These are phyloP conservation scores for Stephania japonica DNA, from an alignment of 164 flowering plant genomes.

Conservation along the genomic window DNA sequence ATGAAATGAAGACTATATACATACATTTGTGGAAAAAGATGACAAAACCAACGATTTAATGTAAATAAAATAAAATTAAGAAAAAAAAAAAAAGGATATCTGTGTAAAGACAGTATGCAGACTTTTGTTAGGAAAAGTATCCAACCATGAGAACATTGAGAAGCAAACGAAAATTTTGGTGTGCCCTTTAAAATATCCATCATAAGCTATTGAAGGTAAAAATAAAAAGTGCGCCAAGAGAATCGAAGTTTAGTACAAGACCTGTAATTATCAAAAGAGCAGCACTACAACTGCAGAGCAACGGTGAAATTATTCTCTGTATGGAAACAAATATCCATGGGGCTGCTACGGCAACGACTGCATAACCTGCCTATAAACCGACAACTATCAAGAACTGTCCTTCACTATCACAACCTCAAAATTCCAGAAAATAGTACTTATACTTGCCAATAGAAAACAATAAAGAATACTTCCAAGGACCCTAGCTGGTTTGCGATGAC, in stretches of 20 bases:
- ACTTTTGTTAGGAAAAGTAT: not conserved
- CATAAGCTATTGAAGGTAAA: not conserved
- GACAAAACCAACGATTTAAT: no score
- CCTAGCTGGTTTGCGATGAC: constrained; percentile 62
- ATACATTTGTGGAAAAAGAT: no score
- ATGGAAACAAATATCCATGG: constrained; percentile 68
- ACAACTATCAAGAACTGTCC: constrained; percentile 9
- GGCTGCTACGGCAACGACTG: constrained; percentile 57
- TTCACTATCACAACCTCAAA: not conserved
- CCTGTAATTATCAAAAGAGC: constrained; percentile 71
- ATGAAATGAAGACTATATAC: not conserved
- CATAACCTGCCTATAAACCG: constrained; percentile 81
- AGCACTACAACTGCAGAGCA: constrained; percentile 81
- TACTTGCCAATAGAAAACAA: constrained; percentile 75
- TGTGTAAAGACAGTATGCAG: not conserved
- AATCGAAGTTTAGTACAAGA: constrained; percentile 15
- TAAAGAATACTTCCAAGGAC: constrained; percentile 60
- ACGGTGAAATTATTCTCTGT: constrained; percentile 28
- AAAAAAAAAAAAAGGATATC: not conserved
- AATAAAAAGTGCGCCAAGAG: not conserved
- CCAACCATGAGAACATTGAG: not conserved
- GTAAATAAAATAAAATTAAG: no score
- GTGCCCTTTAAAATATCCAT: not conserved
- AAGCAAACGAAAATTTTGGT: not conserved
- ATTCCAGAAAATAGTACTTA: constrained; percentile 3